Base-by-base conservation (phyloP, 176 grass and related monocot species). In the Hyparrhenia diplandra region DNA sequence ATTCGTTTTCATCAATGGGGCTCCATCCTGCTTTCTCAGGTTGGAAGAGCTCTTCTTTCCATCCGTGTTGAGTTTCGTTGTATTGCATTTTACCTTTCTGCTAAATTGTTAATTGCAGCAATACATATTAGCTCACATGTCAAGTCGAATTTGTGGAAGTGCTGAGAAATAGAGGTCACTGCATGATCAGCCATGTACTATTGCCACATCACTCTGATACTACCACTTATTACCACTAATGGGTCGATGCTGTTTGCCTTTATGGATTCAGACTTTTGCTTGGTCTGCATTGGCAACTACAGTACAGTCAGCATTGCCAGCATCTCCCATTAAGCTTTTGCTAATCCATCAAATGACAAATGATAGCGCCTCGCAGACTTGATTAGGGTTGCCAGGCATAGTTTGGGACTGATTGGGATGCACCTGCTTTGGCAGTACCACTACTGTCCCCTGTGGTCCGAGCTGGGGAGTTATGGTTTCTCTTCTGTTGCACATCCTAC, bases 371-470 rank as follows among this genome's bases (percentile, higher is more conserved):
- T 30, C 20, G 42, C 13, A 6, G 35, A 31, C 37, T 70, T 84
- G 37, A 45, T 84, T 69, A 75, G 39, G 30, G 51, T 46, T 28
- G 47, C 29, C 37, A 70, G 28, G 64, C 25, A 30, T 51, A 66
- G 54, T 71, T 70, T 64, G 58, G 34, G 18, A 78, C 77, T 77
- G 30, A 61, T 69, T 23, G 36, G 29, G 14, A 27, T 28, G 64
- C n/a, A 51, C 52, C 25, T 66, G 42, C 17, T 35, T 36, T 63
- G 52, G 59, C 61, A 85, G 52, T 57, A 57, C 52, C 52, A 24
- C 54, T 23, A 58, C n/a, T 58, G 54, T 58, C 54, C 47, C 49
- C 24, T 3, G 84, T 79, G 83, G 83, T 80, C 68, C 76, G 75
- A 67, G 67, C 66, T 42, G 25, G 17, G 29, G 25, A 84, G 39